Conservation (phyloP, 306 rosid genomes). For the Casuarina glauca region DNA sequence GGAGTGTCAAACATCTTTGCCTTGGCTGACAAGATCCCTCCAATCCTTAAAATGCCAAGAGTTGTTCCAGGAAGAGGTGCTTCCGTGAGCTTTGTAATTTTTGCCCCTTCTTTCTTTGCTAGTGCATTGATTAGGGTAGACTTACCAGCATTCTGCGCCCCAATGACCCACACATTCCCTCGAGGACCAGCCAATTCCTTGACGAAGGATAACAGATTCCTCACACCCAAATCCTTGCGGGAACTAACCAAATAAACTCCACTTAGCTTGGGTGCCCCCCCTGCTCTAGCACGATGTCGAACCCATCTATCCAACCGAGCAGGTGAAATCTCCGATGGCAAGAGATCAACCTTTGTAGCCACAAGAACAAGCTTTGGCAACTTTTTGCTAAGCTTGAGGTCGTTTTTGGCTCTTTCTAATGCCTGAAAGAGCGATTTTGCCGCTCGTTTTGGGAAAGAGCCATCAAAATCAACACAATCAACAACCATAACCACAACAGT, state of each 20-base stretch:
- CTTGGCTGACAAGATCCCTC: constrained; percentile 87
- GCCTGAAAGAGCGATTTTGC: constrained; percentile 75
- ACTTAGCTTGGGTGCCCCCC: constrained; percentile 75
- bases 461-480: constrained; percentile 95
- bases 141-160: constrained; percentile 97
- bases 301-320: constrained; percentile 94
- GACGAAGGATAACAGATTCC: constrained; percentile 70
- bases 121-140: constrained; percentile 82
- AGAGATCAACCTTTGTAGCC: constrained; percentile 90
- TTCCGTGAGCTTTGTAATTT: constrained; percentile 81
- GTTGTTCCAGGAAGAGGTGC: constrained; percentile 97
- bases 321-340: constrained; percentile 82
- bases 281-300: constrained; percentile 70
- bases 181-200: constrained; percentile 90
- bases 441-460: constrained; percentile 79
- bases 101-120: constrained; percentile 81
- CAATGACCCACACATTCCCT: constrained; percentile 95
- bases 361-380: constrained; percentile 89
- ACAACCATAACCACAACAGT: constrained; percentile 85
- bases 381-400: constrained; percentile 51
- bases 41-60: constrained; percentile 81
- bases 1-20: constrained; percentile 94
- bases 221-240: constrained; percentile 74
- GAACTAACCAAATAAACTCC: constrained; percentile 86
- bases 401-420: constrained; percentile 50